Conservation (phyloP, 306 rosid genomes). For the Albizia julibrissin region DNA sequence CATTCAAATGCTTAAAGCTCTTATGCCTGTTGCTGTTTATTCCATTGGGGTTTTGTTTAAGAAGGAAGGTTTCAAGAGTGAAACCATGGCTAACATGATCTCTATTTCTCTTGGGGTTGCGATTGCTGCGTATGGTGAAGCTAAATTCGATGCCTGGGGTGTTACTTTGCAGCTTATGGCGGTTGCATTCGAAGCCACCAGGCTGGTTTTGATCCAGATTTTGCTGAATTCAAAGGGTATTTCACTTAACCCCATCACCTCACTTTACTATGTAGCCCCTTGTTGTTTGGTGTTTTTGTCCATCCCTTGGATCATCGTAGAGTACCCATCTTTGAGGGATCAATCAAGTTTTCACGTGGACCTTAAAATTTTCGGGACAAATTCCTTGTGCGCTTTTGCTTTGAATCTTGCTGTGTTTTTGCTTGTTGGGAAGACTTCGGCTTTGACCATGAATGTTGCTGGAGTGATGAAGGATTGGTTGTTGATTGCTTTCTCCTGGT, state of each 20-base stretch:
- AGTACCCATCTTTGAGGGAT: slow-evolving; percentile 77
- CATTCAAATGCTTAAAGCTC: slow-evolving; percentile 94
- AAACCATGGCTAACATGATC: slow-evolving; percentile 82
- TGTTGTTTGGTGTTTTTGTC: slow-evolving; percentile 79
- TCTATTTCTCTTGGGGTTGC: slow-evolving; percentile 90
- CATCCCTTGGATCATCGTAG: slow-evolving; percentile 80
- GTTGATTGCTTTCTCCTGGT: slow-evolving; percentile 95
- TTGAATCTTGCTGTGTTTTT: slow-evolving; percentile 85
- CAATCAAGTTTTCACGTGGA: slow-evolving; percentile 76
- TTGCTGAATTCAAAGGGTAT: slow-evolving; percentile 80
- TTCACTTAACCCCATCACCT: slow-evolving; percentile 82
- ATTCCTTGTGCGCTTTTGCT: slow-evolving; percentile 83
- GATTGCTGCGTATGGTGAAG: slow-evolving; percentile 89
- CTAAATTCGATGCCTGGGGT: slow-evolving; percentile 72
- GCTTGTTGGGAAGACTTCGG: slow-evolving; percentile 95
- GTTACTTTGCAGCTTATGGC: slow-evolving; percentile 79
- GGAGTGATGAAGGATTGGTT: slow-evolving; percentile 98
- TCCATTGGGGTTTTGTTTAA: slow-evolving; percentile 69
- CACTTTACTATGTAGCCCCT: slow-evolving; percentile 95
- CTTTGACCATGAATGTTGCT: slow-evolving; percentile 96
- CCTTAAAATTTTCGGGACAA: slow-evolving; percentile 68
- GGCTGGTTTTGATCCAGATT: slow-evolving; percentile 87
- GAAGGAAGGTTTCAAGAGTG: slow-evolving; percentile 69
- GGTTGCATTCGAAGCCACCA: slow-evolving; percentile 86
- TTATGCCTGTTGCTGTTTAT: slow-evolving; percentile 95